phyloP scores from a whole-genome alignment of 1,139 yeast genomes.

The Yarrowia galli region DNA sequence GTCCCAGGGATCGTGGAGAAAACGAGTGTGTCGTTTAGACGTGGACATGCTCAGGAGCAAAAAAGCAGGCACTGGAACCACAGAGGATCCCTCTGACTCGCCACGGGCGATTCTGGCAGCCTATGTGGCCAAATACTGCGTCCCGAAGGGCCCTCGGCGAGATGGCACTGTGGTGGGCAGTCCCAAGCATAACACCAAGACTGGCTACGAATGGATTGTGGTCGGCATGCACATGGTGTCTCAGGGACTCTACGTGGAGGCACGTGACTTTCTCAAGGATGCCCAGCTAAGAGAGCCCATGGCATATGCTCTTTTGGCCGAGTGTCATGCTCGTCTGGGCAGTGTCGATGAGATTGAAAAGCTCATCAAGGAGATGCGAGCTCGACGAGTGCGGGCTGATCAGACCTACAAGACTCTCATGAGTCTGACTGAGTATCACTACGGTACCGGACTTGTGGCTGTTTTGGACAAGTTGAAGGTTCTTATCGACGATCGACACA shows the following conservation, averaged over 20 bases:
- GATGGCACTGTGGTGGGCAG: not conserved
- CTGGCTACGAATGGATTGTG: slow-evolving; percentile 13
- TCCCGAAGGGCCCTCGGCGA: not conserved
- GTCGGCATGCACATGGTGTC: slow-evolving; percentile 20
- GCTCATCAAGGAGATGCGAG: slow-evolving; percentile 14
- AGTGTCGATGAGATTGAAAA: not conserved
- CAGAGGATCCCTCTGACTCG: not conserved
- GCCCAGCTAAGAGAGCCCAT: not conserved
- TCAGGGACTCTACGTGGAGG: slow-evolving; percentile 18
- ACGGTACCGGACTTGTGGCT: slow-evolving; percentile 2
- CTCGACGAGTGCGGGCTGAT: not conserved
- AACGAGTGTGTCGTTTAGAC: slow-evolving; percentile 12
- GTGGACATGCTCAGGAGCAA: slow-evolving; percentile 1
- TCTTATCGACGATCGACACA: not conserved
- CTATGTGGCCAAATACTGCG: not conserved
- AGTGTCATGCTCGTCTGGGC: slow-evolving; percentile 31
- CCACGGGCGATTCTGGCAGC: not conserved
- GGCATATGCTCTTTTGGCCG: slow-evolving; percentile 29
- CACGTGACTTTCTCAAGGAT: slow-evolving; percentile 6
- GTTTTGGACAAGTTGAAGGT: slow-evolving; percentile 15
- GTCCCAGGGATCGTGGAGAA: slow-evolving; percentile 3
- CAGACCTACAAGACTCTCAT: slow-evolving; percentile 14
- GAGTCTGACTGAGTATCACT: slow-evolving; percentile 13
- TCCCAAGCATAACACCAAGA: not conserved
- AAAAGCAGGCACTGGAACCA: not conserved